Evolutionary conservation across 2,329 filamentous ascomycete species (phyloP), one percentile per base, ranked within the genome.

Genomic region (Chaetomium strumarium): DNA sequence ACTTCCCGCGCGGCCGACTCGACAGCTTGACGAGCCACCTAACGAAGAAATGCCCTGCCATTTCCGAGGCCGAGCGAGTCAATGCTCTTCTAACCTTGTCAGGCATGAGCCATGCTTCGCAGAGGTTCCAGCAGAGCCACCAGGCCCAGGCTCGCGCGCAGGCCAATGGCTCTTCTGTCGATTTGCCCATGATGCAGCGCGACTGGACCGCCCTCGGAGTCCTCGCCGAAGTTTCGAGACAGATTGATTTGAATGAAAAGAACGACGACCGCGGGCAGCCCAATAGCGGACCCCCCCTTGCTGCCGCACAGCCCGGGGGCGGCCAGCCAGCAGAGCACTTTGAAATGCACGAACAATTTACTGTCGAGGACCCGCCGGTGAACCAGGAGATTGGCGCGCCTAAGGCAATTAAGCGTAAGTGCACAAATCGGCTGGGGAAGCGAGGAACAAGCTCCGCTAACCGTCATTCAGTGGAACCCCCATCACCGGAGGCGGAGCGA

Each of bases 1-100:
- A 87, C 68, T 96, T 96, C 58, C 87, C 89, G 58, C 95, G 95
- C 67, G 91, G 91, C 56, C 83, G 91, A 57, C 86, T 89, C 64
- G 91, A 96, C 65, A 88, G 83, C 62, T 72, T 96, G 55, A 86
- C 83, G 40, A 84, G 79, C 57, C 91, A 96, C 66, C 78, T 96
- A 51, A 85, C 88, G 49, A 93, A 91, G 68, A 90, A 87, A 75
- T 96, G 91, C 67, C 87, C 88, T 38, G 86, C 85, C 49, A 84
- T 95, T 48, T 81, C 84, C 57, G 75, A 86, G 57, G 77, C 80
- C 53, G 88, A 93, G 65, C 83, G 88, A 49, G 83, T 89, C 71
- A 84, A 86, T 63, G 87, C 87, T 52, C 78, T 86, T 59, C 74
- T 89, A 54, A 81, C 87, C 58, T 77, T 90, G 16, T 83, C 89